Conservation (phyloP, 208 protist species). For the Acanthamoeba polyphaga region DNA sequence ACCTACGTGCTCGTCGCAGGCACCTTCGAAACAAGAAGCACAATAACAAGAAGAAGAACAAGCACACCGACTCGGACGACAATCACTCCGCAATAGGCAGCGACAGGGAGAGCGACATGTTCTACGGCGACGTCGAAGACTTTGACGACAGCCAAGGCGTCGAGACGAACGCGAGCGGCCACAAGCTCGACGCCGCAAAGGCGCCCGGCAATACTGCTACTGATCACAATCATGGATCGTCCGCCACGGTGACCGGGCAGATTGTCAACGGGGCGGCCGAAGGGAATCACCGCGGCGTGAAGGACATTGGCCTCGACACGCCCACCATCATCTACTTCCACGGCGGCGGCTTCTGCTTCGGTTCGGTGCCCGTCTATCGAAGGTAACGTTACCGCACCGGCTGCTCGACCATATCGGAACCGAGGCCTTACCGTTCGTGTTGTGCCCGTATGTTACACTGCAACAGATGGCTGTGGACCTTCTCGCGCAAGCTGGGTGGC, state of each 20-base stretch:
- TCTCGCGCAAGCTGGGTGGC: slow-evolving; percentile 20
- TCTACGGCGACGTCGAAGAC: slow-evolving; percentile 29
- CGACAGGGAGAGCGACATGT: neutral
- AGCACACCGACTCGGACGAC: neutral
- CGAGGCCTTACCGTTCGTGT: too few relatives aligned
- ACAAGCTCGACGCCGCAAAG: neutral
- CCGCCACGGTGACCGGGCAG: neutral
- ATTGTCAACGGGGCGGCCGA: neutral
- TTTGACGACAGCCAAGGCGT: neutral
- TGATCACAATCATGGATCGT: too few relatives aligned
- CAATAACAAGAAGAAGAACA: neutral
- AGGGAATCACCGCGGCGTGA: neutral
- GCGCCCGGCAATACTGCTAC: neutral
- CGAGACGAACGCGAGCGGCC: neutral
- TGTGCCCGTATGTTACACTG: too few relatives aligned
- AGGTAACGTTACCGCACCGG: neutral
- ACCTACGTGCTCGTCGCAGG: neutral
- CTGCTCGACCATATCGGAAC: too few relatives aligned
- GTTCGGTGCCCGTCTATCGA: slow-evolving; percentile 17
- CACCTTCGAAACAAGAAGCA: neutral
- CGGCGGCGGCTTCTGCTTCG: slow-evolving; percentile 58
- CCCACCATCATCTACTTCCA: slow-evolving; percentile 45
- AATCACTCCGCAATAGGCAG: neutral
- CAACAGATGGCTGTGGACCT: slow-evolving; percentile 56
- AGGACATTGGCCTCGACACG: neutral